phyloP scores from a whole-genome alignment of 352 stramenopile species.

The Sclerospora graminicola region DNA sequence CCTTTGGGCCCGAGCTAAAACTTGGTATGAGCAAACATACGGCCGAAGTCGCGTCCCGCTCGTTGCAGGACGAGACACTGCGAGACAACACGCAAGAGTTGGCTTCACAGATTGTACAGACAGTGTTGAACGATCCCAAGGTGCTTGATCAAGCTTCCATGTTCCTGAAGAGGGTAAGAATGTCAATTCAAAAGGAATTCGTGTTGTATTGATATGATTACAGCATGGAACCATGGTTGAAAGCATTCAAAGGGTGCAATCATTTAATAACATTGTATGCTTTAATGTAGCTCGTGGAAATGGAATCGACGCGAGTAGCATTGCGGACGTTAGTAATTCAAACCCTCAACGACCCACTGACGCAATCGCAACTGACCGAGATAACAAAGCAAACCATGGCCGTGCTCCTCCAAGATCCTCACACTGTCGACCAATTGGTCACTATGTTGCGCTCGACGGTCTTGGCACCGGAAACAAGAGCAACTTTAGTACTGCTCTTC shows the following conservation, averaged over 20 bases:
- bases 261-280: constrained; percentile 1
- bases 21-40: constrained; percentile 74
- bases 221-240: neutral
- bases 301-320: constrained; percentile 49
- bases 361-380: constrained; percentile 33
- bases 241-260: constrained; percentile 7
- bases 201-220: constrained; percentile 17
- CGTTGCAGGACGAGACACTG: constrained; percentile 77
- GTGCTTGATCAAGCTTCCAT: constrained; percentile 68
- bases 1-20: constrained; percentile 69
- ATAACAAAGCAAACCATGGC: constrained; percentile 39
- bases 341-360: constrained; percentile 52
- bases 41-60: constrained; percentile 69
- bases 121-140: constrained; percentile 76
- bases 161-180: constrained; percentile 55
- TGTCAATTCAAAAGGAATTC: no score
- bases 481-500: constrained; percentile 40
- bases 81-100: constrained; percentile 60
- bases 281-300: constrained; percentile 45
- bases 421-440: constrained; percentile 46
- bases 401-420: constrained; percentile 41
- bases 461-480: constrained; percentile 36
- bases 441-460: constrained; percentile 38
- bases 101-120: constrained; percentile 81
- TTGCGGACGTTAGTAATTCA: constrained; percentile 39